Percentiles rank a stretch among this genome's conserved stretches.
These are phyloP conservation scores for Beauveria medogensis DNA, from an alignment of 2,329 filamentous ascomycete genomes.

Conservation along the genomic window DNA sequence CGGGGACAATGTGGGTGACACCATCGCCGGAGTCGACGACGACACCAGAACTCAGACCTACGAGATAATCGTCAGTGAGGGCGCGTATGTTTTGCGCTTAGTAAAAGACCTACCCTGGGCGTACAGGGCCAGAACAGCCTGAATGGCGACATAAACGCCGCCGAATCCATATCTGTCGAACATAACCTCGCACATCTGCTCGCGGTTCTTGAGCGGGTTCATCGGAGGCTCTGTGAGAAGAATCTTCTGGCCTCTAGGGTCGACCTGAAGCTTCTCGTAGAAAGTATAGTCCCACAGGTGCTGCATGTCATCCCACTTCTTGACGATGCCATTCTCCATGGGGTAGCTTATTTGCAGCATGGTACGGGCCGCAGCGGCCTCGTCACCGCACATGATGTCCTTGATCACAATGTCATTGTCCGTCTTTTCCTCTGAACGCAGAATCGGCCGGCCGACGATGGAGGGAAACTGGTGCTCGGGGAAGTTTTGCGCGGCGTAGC, in stretches of 20 bases:
- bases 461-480: constrained; percentile 98
- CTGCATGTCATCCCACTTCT: constrained; percentile 99
- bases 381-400: constrained; percentile 99
- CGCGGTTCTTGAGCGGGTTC: constrained; percentile 93
- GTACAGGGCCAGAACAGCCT: constrained; percentile 91
- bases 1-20: constrained; percentile 96
- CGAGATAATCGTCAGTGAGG: constrained; percentile 8
- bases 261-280: constrained; percentile 90
- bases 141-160: constrained; percentile 95
- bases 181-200: constrained; percentile 99
- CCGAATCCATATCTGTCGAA: constrained; percentile 95
- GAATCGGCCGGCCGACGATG: constrained; percentile 94
- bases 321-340: constrained; percentile 99
- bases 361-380: constrained; percentile 87
- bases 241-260: constrained; percentile 89
- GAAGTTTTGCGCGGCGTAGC: constrained; percentile 98
- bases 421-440: constrained; percentile 83
- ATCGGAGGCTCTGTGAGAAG: constrained; percentile 94
- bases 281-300: constrained; percentile 99
- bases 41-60: constrained; percentile 84
- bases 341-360: constrained; percentile 99
- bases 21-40: constrained; percentile 97
- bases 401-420: constrained; percentile 63
- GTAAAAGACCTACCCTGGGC: constrained; percentile 63
- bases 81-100: not conserved